Percentiles rank a stretch among this genome's conserved stretches.
Evolutionary conservation across 495 filamentous ascomycete genomes (phyloP).

Genomic region (Pyrenula massariospora): DNA sequence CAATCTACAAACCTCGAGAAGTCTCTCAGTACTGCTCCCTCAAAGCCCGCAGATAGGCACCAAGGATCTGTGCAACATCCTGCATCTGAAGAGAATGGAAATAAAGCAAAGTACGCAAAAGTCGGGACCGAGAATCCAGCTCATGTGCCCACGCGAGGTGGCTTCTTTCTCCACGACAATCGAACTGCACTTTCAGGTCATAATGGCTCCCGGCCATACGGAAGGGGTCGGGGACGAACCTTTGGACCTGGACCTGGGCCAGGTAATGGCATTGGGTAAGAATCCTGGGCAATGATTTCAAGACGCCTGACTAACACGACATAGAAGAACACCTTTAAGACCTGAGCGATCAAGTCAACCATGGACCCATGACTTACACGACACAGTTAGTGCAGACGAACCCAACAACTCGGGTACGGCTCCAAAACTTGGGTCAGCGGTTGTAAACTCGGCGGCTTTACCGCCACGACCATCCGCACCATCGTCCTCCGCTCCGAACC

Average conservation of each 20-base stretch:
- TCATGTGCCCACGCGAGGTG: constrained; percentile 88
- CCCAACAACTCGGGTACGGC: background rate
- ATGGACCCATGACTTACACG: constrained; percentile 95
- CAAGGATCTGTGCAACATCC: constrained; percentile 64
- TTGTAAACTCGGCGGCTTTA: constrained; percentile 18
- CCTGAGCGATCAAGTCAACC: constrained; percentile 53
- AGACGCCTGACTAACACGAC: constrained; percentile 13
- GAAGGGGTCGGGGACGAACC: constrained; percentile 42
- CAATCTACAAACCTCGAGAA: no score
- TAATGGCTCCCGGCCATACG: constrained; percentile 66
- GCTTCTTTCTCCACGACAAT: constrained; percentile 96
- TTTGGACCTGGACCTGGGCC: background rate
- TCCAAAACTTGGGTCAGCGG: no score
- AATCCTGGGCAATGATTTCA: background rate
- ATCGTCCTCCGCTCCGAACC: constrained; percentile 40
- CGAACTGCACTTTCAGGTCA: constrained; percentile 60
- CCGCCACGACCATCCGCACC: constrained; percentile 28
- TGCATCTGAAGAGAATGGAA: background rate
- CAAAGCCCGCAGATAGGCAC: constrained; percentile 54
- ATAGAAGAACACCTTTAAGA: constrained; percentile 31
- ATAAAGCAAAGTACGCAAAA: constrained; percentile 55
- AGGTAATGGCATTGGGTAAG: background rate
- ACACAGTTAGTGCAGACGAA: constrained; percentile 49
- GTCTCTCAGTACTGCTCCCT: constrained; percentile 24
- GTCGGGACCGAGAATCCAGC: constrained; percentile 82